phyloP scores from a whole-genome alignment of 2,329 filamentous ascomycete genomes.

The Aspergillus texensis region DNA sequence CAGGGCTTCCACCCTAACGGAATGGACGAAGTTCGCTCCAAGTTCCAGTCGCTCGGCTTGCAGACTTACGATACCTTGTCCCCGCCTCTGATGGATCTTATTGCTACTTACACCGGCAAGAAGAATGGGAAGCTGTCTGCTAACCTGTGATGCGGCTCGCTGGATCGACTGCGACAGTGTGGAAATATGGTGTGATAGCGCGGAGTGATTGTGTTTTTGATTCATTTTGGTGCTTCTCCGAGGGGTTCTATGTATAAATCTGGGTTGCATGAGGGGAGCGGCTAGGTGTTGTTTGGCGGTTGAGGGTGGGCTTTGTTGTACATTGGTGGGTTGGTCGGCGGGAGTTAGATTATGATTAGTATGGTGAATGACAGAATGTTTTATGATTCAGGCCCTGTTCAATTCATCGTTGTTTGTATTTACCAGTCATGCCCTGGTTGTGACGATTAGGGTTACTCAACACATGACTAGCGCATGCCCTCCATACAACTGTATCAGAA shows the following conservation, averaged over 20 bases:
- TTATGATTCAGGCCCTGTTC: not conserved
- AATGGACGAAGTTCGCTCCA: conserved; percentile 58
- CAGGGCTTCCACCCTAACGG: conserved; percentile 62
- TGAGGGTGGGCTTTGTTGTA: not conserved
- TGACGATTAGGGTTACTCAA: not conserved
- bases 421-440: accelerated
- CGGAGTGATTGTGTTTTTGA: not conserved
- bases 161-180: not conserved
- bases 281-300: not conserved
- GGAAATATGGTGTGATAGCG: not conserved
- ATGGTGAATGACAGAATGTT: not conserved
- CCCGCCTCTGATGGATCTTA: conserved; percentile 64
- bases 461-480: not conserved
- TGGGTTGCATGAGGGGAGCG: not conserved
- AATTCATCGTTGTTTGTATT: not conserved
- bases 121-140: conserved; percentile 39
- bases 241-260: not conserved
- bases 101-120: conserved; percentile 59
- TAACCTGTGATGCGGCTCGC: conserved; percentile 25
- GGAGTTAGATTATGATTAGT: not conserved
- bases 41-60: conserved; percentile 58
- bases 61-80: conserved; percentile 66
- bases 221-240: not conserved
- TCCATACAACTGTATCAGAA: too few species aligned
- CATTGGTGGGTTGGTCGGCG: not conserved